A percentile compares a stretch with the other conserved stretches of the same genome.
These are phyloP conservation scores for Aegilops tauschii DNA, from an alignment of 176 grass and related monocot species.

Conservation along the genomic window DNA sequence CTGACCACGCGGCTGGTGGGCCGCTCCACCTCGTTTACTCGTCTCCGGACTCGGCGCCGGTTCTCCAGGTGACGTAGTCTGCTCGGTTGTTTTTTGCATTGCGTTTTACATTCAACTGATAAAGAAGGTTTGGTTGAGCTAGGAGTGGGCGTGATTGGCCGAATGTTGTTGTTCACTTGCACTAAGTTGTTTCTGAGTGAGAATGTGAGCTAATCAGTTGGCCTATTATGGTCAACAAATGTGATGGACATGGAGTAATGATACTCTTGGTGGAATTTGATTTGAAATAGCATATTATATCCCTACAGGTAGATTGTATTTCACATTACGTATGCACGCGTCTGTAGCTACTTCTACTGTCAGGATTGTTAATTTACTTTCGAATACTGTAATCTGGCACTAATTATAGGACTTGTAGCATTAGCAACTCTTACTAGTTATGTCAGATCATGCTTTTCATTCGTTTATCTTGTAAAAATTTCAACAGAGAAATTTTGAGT, in stretches of 20 bases:
- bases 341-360: neutral
- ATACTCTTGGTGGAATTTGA: neutral
- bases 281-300: neutral
- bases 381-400: neutral
- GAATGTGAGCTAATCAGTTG: neutral
- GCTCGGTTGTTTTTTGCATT: neutral
- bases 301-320: neutral
- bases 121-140: neutral
- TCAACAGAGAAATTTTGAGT: conserved; percentile 36
- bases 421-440: neutral
- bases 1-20: neutral
- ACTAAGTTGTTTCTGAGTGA: neutral
- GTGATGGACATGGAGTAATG: neutral
- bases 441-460: neutral
- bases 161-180: neutral
- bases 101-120: neutral
- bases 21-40: conserved; percentile 22
- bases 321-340: neutral
- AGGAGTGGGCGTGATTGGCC: neutral
- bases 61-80: conserved; percentile 33
- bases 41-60: neutral
- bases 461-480: neutral
- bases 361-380: neutral
- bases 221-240: neutral
- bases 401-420: conserved; percentile 14